Percentiles rank a stretch among this genome's conserved stretches.
phyloP scores from a whole-genome alignment of 345 rosid genomes.

The Syzygium grande region DNA sequence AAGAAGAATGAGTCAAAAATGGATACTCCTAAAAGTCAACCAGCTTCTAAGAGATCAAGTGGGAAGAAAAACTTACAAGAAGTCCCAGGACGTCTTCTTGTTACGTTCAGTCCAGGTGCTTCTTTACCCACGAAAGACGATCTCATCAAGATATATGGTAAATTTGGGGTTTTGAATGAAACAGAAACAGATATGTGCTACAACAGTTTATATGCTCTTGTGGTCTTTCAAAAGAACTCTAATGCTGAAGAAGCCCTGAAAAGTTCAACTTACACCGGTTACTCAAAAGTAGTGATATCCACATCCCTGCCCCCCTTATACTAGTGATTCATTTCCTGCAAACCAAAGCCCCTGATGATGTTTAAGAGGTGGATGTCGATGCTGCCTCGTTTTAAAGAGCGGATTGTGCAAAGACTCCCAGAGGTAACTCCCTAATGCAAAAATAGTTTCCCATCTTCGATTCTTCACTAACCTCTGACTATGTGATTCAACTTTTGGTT shows the following conservation, averaged over 20 bases:
- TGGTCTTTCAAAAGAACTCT: constrained; percentile 35
- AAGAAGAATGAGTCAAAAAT: constrained; percentile 1
- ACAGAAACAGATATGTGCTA: constrained; percentile 37
- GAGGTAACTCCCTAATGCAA: not conserved
- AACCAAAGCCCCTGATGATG: constrained; percentile 48
- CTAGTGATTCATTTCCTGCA: no score
- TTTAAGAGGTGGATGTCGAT: constrained; percentile 28
- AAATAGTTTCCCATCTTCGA: not conserved
- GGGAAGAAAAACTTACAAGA: constrained; percentile 7
- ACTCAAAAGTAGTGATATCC: no score
- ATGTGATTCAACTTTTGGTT: not conserved
- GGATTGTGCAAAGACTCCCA: not conserved
- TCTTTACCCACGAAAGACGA: constrained; percentile 56
- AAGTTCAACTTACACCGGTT: no score
- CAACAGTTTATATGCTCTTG: constrained; percentile 29
- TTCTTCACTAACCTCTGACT: not conserved
- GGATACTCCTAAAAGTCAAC: not conserved
- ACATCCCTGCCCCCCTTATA: no score
- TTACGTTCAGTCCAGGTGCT: constrained; percentile 56
- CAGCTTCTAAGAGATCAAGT: constrained; percentile 4
- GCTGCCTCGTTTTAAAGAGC: not conserved
- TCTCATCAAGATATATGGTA: constrained; percentile 35
- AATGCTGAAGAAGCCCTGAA: constrained; percentile 70
- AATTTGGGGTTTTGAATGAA: constrained; percentile 45
- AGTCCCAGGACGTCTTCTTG: constrained; percentile 33